These are phyloP conservation scores for Euclidium syriacum DNA, from an alignment of 345 rosid genomes.

Conservation along the genomic window DNA sequence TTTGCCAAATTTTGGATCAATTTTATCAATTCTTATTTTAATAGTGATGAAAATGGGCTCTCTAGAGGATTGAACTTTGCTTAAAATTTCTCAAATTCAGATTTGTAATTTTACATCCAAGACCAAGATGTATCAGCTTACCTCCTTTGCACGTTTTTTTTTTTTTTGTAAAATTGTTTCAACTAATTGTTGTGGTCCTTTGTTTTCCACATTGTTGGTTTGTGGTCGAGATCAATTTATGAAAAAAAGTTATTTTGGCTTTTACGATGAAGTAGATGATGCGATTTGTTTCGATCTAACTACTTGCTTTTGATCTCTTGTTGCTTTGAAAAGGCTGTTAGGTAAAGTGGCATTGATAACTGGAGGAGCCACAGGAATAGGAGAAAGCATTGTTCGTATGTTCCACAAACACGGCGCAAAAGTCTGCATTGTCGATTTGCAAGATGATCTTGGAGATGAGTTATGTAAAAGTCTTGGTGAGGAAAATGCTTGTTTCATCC, in stretches of 20 bases:
- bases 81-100: conserved; percentile 1
- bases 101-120: not conserved
- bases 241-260: not conserved
- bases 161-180: too few species aligned
- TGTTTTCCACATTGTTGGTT: not conserved
- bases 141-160: conserved; percentile 10
- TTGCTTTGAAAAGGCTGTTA: conserved; percentile 37
- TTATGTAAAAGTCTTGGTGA: conserved; percentile 43
- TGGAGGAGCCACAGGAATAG: conserved; percentile 89
- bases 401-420: conserved; percentile 79
- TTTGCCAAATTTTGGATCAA: not conserved
- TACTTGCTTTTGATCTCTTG: not conserved
- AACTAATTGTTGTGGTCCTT: conserved; percentile 1
- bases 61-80: not conserved
- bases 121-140: not conserved
- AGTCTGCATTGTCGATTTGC: conserved; percentile 68
- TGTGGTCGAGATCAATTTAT: not conserved
- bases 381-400: conserved; percentile 70
- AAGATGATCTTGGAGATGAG: conserved; percentile 50
- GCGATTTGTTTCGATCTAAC: not conserved
- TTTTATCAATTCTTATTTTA: not conserved
- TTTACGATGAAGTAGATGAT: too few species aligned
- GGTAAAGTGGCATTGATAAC: conserved; percentile 82
- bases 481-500: conserved; percentile 40
- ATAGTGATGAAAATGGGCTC: not conserved